Evolutionary conservation across 1,284 basidiomycete species (phyloP), one percentile per base, ranked within the genome.

Genomic region (Phlebopus sp.): DNA sequence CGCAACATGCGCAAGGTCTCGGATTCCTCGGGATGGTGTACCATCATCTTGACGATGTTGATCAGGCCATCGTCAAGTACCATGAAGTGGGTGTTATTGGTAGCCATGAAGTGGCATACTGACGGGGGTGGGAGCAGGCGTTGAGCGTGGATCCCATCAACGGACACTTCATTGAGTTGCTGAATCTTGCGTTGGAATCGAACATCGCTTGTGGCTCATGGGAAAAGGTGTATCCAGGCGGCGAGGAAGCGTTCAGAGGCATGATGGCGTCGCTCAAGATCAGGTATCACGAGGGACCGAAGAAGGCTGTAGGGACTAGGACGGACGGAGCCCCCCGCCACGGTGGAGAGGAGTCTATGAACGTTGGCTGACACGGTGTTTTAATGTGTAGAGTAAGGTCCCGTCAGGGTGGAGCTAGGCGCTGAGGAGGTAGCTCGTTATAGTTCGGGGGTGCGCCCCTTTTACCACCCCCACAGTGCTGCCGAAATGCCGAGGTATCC

Each of bases 121-220:
- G 37, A 69, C 14, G 25, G 17, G n/a, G n/a, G n/a, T n/a, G n/a
- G n/a, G 11, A 10, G 49, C 58, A 93, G 83, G 86, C 92, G 0
- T 71, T 97, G 37, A 86, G 88, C 46, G 76, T 97, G 47, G 80
- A 90, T 47, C 91, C 92, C 1, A 87, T 92, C 53, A 95, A 97
- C 58, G 79, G 86, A 1, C 86, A 93, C 60, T 78, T 91, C 18
- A 82, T 94, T 25, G 89, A 93, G 49, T 71, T 97, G 41, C 78
- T 97, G 35, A 89, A 92, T 54, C 78, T 92, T 55, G 91, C 91
- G 0, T 75, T 97, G 17, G 84, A 90, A 41, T 68, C 74, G 29
- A 76, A 74, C 43, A 59, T 64, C n/a, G 55, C 55, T 14, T 63
- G 59, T 49, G 60, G 60, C 17, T 57, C 59, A 15, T 60, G 58